Evolutionary conservation across 2,329 filamentous ascomycete species (phyloP).

Genomic region (Diaporthe australafricana): DNA sequence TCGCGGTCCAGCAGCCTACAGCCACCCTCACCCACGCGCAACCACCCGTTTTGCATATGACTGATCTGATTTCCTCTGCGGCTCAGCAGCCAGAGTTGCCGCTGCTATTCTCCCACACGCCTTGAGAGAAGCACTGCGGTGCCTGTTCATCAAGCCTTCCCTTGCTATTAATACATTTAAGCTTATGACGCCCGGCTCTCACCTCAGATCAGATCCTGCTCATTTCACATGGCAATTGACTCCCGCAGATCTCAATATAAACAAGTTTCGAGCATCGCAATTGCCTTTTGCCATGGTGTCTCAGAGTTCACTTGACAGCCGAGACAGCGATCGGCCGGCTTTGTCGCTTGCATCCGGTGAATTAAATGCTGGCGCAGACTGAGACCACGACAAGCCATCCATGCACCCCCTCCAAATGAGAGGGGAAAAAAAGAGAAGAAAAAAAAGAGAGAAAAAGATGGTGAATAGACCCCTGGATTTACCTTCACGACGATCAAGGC

Average conservation of each 20-base stretch:
- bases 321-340: constrained; percentile 1
- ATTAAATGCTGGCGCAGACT: neutral
- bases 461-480: too few species aligned
- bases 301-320: constrained; percentile 6
- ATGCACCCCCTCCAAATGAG: too few species aligned
- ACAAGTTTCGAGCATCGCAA: constrained; percentile 10
- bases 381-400: neutral
- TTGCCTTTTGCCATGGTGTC: neutral
- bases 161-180: constrained; percentile 31
- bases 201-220: neutral
- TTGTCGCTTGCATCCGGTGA: neutral
- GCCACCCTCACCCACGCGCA: neutral
- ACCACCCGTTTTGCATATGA: neutral
- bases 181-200: constrained; percentile 7
- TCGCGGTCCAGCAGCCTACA: neutral
- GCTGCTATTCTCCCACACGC: too few species aligned
- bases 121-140: neutral
- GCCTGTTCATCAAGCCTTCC: neutral
- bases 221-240: constrained; percentile 2
- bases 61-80: neutral
- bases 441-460: too few species aligned
- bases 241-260: constrained; percentile 10
- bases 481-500: neutral
- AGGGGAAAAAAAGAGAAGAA: too few species aligned
- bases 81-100: neutral